phyloP scores from a whole-genome alignment of 768 basidiomycete species.

The Phlegmacium glaucopus region DNA sequence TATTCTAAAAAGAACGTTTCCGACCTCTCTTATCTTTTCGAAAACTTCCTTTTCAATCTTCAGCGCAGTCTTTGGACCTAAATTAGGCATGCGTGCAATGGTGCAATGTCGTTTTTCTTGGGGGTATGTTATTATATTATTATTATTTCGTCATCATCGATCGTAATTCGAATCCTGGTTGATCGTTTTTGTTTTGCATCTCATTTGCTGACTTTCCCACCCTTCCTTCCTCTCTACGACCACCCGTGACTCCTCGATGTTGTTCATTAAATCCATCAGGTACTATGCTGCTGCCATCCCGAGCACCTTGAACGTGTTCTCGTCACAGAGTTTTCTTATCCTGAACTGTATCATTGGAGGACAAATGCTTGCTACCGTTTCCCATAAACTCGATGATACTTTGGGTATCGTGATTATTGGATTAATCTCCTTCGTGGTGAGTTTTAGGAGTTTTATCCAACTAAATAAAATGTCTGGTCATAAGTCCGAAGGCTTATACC shows the following conservation, averaged over 20 bases:
- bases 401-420: slow-evolving; percentile 39
- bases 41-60: no score
- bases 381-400: slow-evolving; percentile 33
- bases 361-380: slow-evolving; percentile 58
- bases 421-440: slow-evolving; percentile 33
- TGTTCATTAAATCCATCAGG: slow-evolving; percentile 27
- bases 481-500: not conserved
- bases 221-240: not conserved
- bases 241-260: not conserved
- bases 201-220: no score
- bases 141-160: no score
- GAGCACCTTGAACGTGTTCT: slow-evolving; percentile 55
- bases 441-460: no score
- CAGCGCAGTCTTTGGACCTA: no score
- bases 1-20: no score
- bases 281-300: slow-evolving; percentile 53
- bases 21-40: no score
- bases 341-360: slow-evolving; percentile 69
- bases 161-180: no score
- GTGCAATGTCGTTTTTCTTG: no score
- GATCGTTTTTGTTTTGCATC: not conserved
- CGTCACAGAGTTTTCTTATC: slow-evolving; percentile 62
- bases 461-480: no score
- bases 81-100: no score
- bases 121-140: no score